phyloP scores from a whole-genome alignment of 108 stramenopile species.

The Skeletonema potamos region DNA sequence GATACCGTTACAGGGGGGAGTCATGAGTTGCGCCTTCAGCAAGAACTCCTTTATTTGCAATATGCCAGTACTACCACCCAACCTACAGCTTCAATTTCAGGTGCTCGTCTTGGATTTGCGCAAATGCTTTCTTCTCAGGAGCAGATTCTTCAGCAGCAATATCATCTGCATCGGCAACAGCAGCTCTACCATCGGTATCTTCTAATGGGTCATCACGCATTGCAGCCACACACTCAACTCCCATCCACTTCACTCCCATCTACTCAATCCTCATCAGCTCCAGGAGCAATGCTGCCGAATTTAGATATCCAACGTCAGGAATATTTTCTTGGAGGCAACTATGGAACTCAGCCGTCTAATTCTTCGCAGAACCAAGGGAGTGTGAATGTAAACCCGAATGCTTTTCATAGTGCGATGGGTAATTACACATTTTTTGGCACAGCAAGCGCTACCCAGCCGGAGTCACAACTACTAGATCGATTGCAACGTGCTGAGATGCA shows the following conservation, averaged over 20 bases:
- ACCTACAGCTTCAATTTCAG: not conserved
- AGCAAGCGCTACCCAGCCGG: too few relatives aligned
- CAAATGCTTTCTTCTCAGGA: not conserved
- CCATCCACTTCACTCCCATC: not conserved
- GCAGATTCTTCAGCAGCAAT: not conserved
- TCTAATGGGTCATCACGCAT: not conserved
- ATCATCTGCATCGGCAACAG: not conserved
- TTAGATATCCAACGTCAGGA: not conserved
- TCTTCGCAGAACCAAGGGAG: too few relatives aligned
- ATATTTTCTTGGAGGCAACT: too few relatives aligned
- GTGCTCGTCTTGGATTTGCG: not conserved
- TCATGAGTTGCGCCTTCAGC: not conserved
- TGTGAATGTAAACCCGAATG: too few relatives aligned
- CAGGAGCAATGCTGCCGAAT: not conserved
- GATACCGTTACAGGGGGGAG: not conserved
- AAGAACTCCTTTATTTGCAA: not conserved
- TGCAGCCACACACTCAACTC: not conserved
- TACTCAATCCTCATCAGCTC: not conserved
- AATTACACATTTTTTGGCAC: too few relatives aligned
- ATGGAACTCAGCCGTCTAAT: too few relatives aligned
- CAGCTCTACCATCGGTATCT: not conserved
- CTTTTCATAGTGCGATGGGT: too few relatives aligned
- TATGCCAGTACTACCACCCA: not conserved
- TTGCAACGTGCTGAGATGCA: too few relatives aligned
- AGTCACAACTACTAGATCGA: too few relatives aligned